Base-by-base conservation (phyloP, 163 green algal genomes). In the Chloroidium sp. region DNA sequence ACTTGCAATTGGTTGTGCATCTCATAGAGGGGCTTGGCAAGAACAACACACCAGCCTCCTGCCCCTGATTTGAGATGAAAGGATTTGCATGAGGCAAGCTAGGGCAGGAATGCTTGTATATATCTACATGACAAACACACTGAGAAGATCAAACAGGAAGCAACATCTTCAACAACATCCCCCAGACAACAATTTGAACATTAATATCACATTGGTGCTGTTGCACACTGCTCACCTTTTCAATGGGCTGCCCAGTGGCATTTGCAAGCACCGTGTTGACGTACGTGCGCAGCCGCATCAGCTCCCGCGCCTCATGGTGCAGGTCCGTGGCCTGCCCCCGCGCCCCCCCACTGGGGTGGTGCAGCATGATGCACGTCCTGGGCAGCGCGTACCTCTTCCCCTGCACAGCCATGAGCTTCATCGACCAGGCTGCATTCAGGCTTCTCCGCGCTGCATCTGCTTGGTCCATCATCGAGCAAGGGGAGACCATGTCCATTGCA, bases 321-420 rank as follows among this genome's bases (percentile, higher is more conserved):
- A 99, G 98, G 88, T 99, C 96, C 58, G 86, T 90, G 3, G 95
- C 95, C 86, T 98, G 92, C 13, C 97, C 96, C 2, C 95, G 82
- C 0, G 94, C 94, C 4, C 90, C 89, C 59, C 97, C 97, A 13
- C 88, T 93, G 13, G 97, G 96, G 83, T 97, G 92, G 82, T 98
- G 95, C 84, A 99, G 91, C 93, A 98, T 98, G 83, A 99, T 94
- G 78, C 93, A 92, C 75, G 92, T 97, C 90, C 98, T 96, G 6
- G 94, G 94, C 90, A 98, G 91, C 2, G 88, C 87, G 80, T 91
- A 94, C 61, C 95, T 91, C 87, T 98, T 97, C 72, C 95, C 95
- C 92, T 97, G 90, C 74, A 83, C 57, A 13, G 36, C 36, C 36
- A 36, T 36, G 36, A 36, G 36, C 36, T 36, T 36, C 36, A 36